Conservation (phyloP, 306 rosid species). For the Mimosa bimucronata region DNA sequence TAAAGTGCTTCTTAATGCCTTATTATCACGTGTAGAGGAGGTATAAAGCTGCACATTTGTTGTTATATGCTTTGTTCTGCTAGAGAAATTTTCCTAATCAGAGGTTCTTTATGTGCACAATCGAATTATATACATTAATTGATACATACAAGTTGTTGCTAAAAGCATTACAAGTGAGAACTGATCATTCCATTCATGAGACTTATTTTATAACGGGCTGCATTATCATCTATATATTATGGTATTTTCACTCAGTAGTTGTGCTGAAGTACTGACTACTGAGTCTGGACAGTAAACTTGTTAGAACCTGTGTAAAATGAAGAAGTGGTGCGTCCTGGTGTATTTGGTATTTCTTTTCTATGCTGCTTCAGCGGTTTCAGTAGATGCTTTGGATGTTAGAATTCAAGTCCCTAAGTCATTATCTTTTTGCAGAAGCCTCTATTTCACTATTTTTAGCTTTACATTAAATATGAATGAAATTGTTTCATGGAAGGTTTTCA, state of each 20-base stretch:
- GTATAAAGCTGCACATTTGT: conserved; percentile 46
- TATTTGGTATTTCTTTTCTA: conserved; percentile 9
- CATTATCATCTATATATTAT: neutral
- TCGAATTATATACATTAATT: neutral
- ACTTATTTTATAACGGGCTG: neutral
- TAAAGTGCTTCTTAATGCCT: conserved; percentile 81
- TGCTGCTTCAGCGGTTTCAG: conserved; percentile 4
- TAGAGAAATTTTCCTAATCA: neutral
- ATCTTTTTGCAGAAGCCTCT: conserved; percentile 18
- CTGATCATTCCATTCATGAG: neutral
- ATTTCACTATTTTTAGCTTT: conserved; percentile 29
- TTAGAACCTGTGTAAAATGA: conserved; percentile 12
- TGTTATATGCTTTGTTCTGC: conserved; percentile 1
- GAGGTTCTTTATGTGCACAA: conserved; percentile 7
- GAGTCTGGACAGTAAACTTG: conserved; percentile 22
- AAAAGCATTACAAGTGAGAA: neutral
- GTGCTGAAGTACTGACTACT: neutral
- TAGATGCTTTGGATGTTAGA: conserved; percentile 19
- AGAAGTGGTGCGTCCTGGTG: conserved; percentile 23
- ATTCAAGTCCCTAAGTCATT: conserved; percentile 21
- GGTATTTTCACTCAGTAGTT: neutral
- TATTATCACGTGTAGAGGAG: conserved; percentile 81
- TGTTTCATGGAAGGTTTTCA: conserved; percentile 8
- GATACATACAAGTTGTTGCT: neutral
- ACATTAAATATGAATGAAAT: conserved; percentile 13